Evolutionary conservation across 2,329 filamentous ascomycete species (phyloP), one percentile per base, ranked within the genome.

Genomic region (Penicillium palitans): DNA sequence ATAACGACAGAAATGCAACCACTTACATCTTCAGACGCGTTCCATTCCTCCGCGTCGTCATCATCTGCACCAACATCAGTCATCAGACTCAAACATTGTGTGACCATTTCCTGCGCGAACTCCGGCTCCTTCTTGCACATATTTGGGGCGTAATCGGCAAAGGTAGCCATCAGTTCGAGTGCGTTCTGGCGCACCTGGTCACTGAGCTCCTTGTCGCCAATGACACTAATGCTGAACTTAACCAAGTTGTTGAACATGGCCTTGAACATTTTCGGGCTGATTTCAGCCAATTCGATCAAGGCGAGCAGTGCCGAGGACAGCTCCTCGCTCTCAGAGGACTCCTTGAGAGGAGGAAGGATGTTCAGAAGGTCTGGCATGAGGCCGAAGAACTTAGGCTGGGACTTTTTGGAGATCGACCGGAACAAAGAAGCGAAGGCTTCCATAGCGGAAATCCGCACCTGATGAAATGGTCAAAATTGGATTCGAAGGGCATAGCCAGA

Each of bases 191-290:
- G 87, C 61, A 91, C 90, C 66, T 93, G 85, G 70, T 96, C 93
- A 61, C 88, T 89, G 24, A 99, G 84, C 61, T 98, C 93, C 79
- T 98, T 98, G 74, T 99, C 93, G 69, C 96, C 90, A 66, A 99
- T 90, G 58, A 98, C 92, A 7, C 90, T 91, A 60, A 98, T 87
- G 74, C 89, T 93, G 78, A 99, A 97, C 67, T 90, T 88, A 52
- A 98, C 93, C 4, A 99, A 83, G 70, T 91, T 93, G 71, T 90
- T 89, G 80, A 99, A 99, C n/a, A 96, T 82, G 21, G 84, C 84
- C 78, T 95, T 96, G 80, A 99, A 99, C 93, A 98, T 98, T 78
- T 95, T 96, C 24, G 93, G 92, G 24, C 91, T 90, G n/a, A 89
- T 85, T 76, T 98, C 95, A 40, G 95, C 95, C 55, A 99, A 83